Conservation (phyloP, 179 eudicot genomes). For the Vitellaria paradoxa region DNA sequence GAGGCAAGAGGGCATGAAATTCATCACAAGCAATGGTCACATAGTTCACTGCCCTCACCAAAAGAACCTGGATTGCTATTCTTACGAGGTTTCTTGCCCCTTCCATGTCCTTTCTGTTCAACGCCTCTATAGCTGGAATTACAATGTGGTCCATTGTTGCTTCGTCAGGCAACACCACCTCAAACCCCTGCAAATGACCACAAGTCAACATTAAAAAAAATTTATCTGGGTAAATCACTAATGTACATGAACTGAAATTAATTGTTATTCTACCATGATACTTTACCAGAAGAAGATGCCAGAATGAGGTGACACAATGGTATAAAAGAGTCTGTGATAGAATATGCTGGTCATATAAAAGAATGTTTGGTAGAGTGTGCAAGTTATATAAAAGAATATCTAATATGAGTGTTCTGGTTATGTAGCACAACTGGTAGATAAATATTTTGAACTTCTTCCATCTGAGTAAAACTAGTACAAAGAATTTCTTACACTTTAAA, state of each 20-base stretch:
- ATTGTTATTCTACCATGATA: no score
- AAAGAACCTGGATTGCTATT: slow-evolving; percentile 59
- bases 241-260: background rate
- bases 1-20: slow-evolving; percentile 50
- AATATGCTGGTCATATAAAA: no score
- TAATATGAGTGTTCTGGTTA: no score
- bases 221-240: background rate
- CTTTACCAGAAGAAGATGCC: no score
- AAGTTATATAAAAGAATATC: no score
- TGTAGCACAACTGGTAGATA: no score
- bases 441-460: no score
- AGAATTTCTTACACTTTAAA: no score
- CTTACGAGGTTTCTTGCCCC: slow-evolving; percentile 74
- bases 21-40: slow-evolving; percentile 73
- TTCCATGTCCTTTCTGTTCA: slow-evolving; percentile 53
- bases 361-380: no score
- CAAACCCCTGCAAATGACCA: slow-evolving; percentile 52
- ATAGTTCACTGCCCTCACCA: slow-evolving; percentile 60
- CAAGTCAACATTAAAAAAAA: background rate
- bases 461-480: no score
- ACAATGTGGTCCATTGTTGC: slow-evolving; percentile 55
- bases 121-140: slow-evolving; percentile 52
- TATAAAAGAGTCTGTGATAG: no score
- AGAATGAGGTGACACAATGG: no score
- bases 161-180: slow-evolving; percentile 62